Evolutionary conservation across 2,329 filamentous ascomycete species (phyloP).

Genomic region (Botrytis tulipae): DNA sequence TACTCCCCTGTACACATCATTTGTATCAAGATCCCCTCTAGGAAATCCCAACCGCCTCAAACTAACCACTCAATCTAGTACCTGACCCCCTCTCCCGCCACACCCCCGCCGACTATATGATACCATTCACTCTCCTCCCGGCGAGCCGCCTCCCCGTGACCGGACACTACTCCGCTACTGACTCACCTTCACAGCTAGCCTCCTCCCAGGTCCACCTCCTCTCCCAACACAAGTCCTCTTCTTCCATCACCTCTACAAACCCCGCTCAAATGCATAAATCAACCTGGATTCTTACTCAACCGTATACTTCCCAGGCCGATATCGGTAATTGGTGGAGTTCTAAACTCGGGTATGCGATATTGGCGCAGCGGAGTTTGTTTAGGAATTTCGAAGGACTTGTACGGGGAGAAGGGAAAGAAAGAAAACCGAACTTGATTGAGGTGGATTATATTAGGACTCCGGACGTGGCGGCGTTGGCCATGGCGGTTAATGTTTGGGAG

Average conservation of each 20-base stretch:
- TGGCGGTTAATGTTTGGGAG: constrained; percentile 2
- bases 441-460: constrained; percentile 1
- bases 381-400: background rate
- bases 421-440: constrained; percentile 6
- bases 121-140: background rate
- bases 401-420: background rate
- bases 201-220: background rate
- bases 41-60: too few relatives aligned
- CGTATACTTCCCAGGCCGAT: background rate
- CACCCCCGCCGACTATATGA: background rate
- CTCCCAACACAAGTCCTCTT: background rate
- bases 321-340: background rate
- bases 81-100: too few relatives aligned
- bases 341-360: background rate
- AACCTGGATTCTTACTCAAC: background rate
- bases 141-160: background rate
- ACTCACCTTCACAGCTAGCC: background rate
- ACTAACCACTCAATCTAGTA: background rate
- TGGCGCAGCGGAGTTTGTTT: background rate
- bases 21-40: background rate
- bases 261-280: background rate
- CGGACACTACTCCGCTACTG: background rate
- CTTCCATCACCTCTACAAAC: background rate
- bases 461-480: constrained; percentile 1
- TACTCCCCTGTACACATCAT: background rate